These are phyloP conservation scores for Liriodendron chinense DNA, from an alignment of 164 flowering plant genomes.

Conservation along the genomic window DNA sequence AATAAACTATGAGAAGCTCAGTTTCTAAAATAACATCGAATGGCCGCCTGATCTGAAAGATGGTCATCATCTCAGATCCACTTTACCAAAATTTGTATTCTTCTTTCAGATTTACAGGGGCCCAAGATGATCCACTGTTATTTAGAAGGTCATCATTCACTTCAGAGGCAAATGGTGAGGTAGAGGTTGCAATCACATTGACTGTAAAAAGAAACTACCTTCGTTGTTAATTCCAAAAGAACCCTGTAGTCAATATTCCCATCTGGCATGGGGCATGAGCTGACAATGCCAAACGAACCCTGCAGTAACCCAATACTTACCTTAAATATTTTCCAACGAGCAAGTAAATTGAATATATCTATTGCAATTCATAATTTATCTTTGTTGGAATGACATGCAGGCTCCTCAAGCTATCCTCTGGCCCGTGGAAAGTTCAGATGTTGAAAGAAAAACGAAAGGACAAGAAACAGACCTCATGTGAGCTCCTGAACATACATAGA, in stretches of 20 bases:
- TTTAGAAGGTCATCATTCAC: too few species aligned
- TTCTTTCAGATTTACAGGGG: neutral
- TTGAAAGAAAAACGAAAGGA: neutral
- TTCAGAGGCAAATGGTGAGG: too few species aligned
- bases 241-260: slow-evolving; percentile 55
- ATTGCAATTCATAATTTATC: neutral
- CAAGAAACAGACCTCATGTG: slow-evolving; percentile 43
- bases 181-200: neutral
- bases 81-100: too few species aligned
- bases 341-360: neutral
- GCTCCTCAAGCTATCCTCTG: neutral
- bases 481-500: slow-evolving; percentile 68
- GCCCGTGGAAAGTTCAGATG: neutral
- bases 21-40: too few species aligned
- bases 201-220: slow-evolving; percentile 34
- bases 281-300: slow-evolving; percentile 40
- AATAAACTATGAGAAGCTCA: neutral
- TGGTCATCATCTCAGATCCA: too few species aligned
- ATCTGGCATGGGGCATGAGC: slow-evolving; percentile 60
- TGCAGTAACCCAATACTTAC: slow-evolving; percentile 22
- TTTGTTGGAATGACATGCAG: too few species aligned
- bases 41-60: too few species aligned
- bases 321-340: slow-evolving; percentile 2
- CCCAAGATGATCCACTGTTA: neutral
- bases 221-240: slow-evolving; percentile 39